phyloP scores from a whole-genome alignment of 225 moss, liverwort and hornwort species.

The Sphagnum contortum region DNA sequence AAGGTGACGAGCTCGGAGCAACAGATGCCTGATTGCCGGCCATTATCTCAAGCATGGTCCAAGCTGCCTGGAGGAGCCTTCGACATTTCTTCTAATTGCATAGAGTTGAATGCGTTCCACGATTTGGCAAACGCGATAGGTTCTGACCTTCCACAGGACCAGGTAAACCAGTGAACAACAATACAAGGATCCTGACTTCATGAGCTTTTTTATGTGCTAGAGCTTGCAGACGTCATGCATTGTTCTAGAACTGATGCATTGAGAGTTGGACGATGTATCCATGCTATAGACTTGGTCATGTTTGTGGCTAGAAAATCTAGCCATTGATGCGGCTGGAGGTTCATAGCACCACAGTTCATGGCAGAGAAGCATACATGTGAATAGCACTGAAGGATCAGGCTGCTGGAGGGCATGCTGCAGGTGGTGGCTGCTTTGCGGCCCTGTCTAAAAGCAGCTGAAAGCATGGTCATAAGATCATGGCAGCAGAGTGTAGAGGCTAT shows the following conservation, averaged over 20 bases:
- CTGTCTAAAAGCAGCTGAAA: slow-evolving; percentile 43
- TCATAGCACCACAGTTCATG: no score
- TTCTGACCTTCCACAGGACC: slow-evolving; percentile 25
- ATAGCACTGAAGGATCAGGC: slow-evolving; percentile 3
- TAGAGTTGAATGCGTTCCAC: slow-evolving; percentile 7
- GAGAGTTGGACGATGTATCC: not conserved
- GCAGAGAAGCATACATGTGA: not conserved
- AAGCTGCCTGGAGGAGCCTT: slow-evolving; percentile 4
- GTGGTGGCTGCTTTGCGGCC: slow-evolving; percentile 39
- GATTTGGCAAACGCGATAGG: slow-evolving; percentile 37
- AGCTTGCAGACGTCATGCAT: slow-evolving; percentile 5
- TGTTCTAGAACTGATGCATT: not conserved
- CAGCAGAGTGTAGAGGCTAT: slow-evolving; percentile 53
- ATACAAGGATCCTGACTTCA: slow-evolving; percentile 1
- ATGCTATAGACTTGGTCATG: not conserved
- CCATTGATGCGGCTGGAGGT: not conserved
- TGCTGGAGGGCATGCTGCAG: slow-evolving; percentile 24
- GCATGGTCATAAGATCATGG: slow-evolving; percentile 32
- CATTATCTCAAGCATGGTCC: slow-evolving; percentile 29
- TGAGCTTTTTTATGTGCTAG: slow-evolving; percentile 3
- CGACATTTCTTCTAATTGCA: slow-evolving; percentile 13
- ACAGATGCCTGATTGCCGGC: slow-evolving; percentile 14
- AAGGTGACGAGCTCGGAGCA: slow-evolving; percentile 18
- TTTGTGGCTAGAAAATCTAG: not conserved
- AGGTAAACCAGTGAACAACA: slow-evolving; percentile 22